phyloP scores from a whole-genome alignment of 768 basidiomycete species.

The Chalciporus pseudorubinellus region DNA sequence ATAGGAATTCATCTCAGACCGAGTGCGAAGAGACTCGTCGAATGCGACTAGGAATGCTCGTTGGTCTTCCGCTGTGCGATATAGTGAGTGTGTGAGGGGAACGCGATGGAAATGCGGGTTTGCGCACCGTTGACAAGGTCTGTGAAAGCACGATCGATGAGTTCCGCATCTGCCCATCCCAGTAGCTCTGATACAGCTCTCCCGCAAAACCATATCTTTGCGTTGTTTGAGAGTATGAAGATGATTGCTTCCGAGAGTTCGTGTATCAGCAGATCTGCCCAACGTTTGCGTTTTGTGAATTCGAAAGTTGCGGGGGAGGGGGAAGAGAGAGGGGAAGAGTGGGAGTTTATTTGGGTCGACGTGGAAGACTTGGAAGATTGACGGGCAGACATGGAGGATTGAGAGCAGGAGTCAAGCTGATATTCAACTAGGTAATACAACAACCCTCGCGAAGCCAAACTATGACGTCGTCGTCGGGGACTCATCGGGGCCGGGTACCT shows the following conservation, averaged over 20 bases:
- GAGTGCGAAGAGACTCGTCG: slow-evolving; percentile 50
- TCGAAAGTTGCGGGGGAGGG: slow-evolving; percentile 49
- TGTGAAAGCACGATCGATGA: slow-evolving; percentile 64
- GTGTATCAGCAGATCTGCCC: slow-evolving; percentile 76
- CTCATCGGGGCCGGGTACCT: no score
- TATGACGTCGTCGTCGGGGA: slow-evolving; percentile 26
- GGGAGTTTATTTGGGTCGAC: neutral
- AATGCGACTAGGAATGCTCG: slow-evolving; percentile 46
- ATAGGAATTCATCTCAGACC: slow-evolving; percentile 53
- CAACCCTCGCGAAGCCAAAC: neutral
- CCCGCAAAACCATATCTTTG: slow-evolving; percentile 68
- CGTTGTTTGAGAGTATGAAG: slow-evolving; percentile 62
- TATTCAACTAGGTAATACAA: neutral
- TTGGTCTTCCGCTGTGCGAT: slow-evolving; percentile 54
- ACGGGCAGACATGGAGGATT: slow-evolving; percentile 16
- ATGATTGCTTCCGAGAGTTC: slow-evolving; percentile 74
- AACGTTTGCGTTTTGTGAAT: slow-evolving; percentile 83
- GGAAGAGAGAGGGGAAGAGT: neutral
- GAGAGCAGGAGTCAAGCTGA: neutral
- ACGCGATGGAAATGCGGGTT: slow-evolving; percentile 1
- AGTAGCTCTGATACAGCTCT: slow-evolving; percentile 66
- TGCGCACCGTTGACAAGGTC: slow-evolving; percentile 64
- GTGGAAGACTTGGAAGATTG: slow-evolving; percentile 7
- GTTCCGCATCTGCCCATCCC: slow-evolving; percentile 73
- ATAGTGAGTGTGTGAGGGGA: slow-evolving; percentile 5